These are phyloP conservation scores for Trichoderma asperelloides DNA, from an alignment of 495 filamentous ascomycete species.

Conservation along the genomic window DNA sequence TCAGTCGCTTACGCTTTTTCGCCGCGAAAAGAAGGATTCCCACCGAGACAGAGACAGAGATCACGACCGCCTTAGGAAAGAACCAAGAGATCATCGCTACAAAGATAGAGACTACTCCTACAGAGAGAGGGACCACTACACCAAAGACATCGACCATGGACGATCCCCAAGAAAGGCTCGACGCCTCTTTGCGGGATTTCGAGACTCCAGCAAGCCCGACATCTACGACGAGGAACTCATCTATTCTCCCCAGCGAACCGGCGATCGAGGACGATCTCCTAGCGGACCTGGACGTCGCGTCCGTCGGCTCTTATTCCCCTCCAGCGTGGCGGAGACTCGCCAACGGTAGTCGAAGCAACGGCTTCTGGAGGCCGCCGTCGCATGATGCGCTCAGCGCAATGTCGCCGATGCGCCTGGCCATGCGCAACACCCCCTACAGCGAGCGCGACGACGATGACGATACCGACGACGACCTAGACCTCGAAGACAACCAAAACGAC, in stretches of 20 bases:
- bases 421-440: constrained; percentile 12
- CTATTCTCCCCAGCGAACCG: constrained; percentile 42
- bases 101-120: constrained; percentile 15
- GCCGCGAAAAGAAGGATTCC: constrained; percentile 2
- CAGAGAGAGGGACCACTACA: constrained; percentile 25
- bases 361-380: constrained; percentile 40
- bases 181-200: constrained; percentile 71
- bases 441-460: constrained; percentile 18
- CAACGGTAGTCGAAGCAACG: constrained; percentile 45
- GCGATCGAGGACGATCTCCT: constrained; percentile 25
- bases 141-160: constrained; percentile 38
- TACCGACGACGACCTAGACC: constrained; percentile 25
- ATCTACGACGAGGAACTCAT: constrained; percentile 14
- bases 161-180: constrained; percentile 58
- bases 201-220: constrained; percentile 39
- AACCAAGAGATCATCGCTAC: neutral
- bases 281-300: constrained; percentile 23
- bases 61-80: neutral
- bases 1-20: constrained; percentile 7
- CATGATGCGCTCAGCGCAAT: constrained; percentile 25
- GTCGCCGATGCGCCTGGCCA: constrained; percentile 13
- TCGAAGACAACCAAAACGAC: constrained; percentile 25
- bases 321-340: constrained; percentile 46
- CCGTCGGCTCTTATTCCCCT: constrained; percentile 45
- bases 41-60: neutral